Evolutionary conservation across 2,329 filamentous ascomycete genomes (phyloP), one percentile per base, ranked within the genome.

Genomic region (Sporothrix globosa): DNA sequence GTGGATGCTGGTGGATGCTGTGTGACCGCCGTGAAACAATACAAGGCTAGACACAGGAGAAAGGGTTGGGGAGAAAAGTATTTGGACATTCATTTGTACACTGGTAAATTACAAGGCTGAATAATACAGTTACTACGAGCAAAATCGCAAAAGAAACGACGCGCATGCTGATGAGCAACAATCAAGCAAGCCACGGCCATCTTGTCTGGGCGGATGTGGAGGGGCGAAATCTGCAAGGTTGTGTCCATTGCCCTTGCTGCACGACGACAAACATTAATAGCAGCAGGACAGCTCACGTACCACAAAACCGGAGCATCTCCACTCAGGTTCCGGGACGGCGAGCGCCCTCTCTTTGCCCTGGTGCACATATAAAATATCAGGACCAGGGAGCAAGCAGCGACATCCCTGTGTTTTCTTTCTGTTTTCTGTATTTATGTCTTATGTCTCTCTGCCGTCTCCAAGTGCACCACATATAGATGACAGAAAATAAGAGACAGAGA

Each of bases 41-140:
- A 60, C 69, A 70, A 58, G 61, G 69, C 69, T 52, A 67, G 61
- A 70, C 61, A 70, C 68, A 65, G 58, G 48, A 69, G 53, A 11
- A 19, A 50, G 39, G 21, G n/a, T n/a, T 21, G 41, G n/a, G 52
- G 9, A 19, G 3, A 21, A 50, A 11, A 50, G 46, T 4, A 68
- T 11, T 11, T 11, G 14, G 27, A n/a, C 2, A n/a, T 19, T 13
- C 19, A 24, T n/a, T 46, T 17, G 34, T 2, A 65, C 41, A 44
- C 58, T 46, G 6, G 7, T 50, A 54, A 27, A 48, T 53, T 69
- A 14, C 54, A 54, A 68, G 66, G 66, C 50, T 67, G 54, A 44
- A 69, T n/a, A n/a, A 69, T 50, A 30, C 10, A 10, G 13, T 24
- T 13, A n/a, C 41, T 30, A 53, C 3, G 46, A 27, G 56, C 34